phyloP scores from a whole-genome alignment of 2,329 filamentous ascomycete species.

The Teratosphaeria nubilosa region DNA sequence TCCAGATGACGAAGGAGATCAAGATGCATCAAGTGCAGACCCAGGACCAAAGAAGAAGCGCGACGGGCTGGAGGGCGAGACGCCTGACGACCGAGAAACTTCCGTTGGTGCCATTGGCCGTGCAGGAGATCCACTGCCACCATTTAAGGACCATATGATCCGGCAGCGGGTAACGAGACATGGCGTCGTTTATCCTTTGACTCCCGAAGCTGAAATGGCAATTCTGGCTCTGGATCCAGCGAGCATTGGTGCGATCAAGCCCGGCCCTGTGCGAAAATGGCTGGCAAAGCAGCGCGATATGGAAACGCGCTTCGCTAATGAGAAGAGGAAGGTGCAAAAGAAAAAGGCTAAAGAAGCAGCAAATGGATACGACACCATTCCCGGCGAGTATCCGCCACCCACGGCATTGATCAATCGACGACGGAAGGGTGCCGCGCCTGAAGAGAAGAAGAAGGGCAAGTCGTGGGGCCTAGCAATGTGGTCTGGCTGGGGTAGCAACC shows the following conservation, averaged over 20 bases:
- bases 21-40: constrained; percentile 2
- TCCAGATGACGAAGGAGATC: constrained; percentile 17
- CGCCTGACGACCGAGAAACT: constrained; percentile 8
- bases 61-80: constrained; percentile 4
- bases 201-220: constrained; percentile 52
- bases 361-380: constrained; percentile 59
- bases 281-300: constrained; percentile 61
- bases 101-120: constrained; percentile 54
- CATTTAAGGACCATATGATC: constrained; percentile 81
- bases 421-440: constrained; percentile 31
- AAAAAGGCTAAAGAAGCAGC: constrained; percentile 62
- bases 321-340: constrained; percentile 63
- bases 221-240: constrained; percentile 54
- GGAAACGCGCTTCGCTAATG: constrained; percentile 60
- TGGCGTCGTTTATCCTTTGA: constrained; percentile 61
- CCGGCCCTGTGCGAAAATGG: constrained; percentile 74
- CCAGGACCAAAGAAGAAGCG: constrained; percentile 8
- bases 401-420: constrained; percentile 51
- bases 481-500: constrained; percentile 79
- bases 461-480: constrained; percentile 66
- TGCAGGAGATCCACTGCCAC: constrained; percentile 72
- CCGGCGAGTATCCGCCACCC: constrained; percentile 69
- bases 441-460: constrained; percentile 36
- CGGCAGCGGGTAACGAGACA: constrained; percentile 74
- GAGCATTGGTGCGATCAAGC: constrained; percentile 70